Percentiles rank a stretch among this genome's conserved stretches.
phyloP scores from a whole-genome alignment of 2,329 filamentous ascomycete species.

The Cryoendolithus antarcticus region DNA sequence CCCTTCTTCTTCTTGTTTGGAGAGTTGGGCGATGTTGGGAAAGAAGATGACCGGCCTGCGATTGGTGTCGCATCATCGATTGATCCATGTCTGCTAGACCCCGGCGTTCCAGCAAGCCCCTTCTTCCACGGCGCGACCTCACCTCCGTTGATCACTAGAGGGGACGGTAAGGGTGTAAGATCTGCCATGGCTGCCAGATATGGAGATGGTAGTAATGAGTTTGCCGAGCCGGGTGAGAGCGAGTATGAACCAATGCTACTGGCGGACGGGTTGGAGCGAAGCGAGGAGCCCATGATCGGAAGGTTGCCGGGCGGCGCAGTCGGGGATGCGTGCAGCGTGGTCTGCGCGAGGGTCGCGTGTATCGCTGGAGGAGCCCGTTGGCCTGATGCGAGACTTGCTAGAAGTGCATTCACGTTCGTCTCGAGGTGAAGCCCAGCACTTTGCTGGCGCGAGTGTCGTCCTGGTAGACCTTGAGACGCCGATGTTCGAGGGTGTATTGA shows the following conservation, averaged over 20 bases:
- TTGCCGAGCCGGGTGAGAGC: constrained; percentile 31
- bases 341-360: constrained; percentile 21
- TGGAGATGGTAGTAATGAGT: constrained; percentile 34
- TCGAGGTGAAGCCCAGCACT: constrained; percentile 1
- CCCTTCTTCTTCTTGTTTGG: constrained; percentile 32
- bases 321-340: constrained; percentile 27
- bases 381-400: neutral
- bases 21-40: neutral
- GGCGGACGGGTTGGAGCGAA: constrained; percentile 30
- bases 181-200: constrained; percentile 36
- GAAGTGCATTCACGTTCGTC: neutral
- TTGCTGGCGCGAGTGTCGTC: no score
- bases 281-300: constrained; percentile 14
- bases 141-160: constrained; percentile 28
- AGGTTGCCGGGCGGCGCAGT: constrained; percentile 22
- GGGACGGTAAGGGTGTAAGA: constrained; percentile 41
- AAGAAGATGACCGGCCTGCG: constrained; percentile 10
- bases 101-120: constrained; percentile 20
- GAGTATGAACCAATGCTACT: constrained; percentile 30
- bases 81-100: constrained; percentile 17
- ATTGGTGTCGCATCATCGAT: constrained; percentile 22
- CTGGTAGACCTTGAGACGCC: no score
- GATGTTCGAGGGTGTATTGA: no score
- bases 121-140: constrained; percentile 31
- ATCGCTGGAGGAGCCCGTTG: constrained; percentile 15